Conservation (phyloP, 495 filamentous ascomycete genomes). For the Cercophora samala region DNA sequence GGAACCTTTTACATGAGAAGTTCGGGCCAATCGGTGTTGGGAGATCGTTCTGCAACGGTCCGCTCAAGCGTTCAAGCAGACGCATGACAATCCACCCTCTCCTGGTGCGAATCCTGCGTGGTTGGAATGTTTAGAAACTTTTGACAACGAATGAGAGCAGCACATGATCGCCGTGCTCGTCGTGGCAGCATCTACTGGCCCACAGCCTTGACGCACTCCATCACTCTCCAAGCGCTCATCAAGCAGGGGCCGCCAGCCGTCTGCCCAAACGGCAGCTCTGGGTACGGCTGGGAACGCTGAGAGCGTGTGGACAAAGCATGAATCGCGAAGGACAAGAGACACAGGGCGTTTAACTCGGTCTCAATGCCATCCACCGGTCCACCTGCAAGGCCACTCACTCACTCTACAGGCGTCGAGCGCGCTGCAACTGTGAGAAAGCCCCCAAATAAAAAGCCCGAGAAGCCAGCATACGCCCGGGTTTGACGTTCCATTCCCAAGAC, state of each 20-base stretch:
- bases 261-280: neutral
- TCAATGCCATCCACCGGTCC: neutral
- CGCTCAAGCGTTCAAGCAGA: slow-evolving; percentile 21
- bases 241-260: slow-evolving; percentile 18
- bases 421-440: neutral
- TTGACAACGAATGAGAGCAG: slow-evolving; percentile 20
- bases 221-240: slow-evolving; percentile 24
- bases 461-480: slow-evolving; percentile 20
- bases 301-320: slow-evolving; percentile 10
- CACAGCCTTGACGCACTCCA: slow-evolving; percentile 27
- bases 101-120: slow-evolving; percentile 12
- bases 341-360: slow-evolving; percentile 4
- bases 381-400: neutral
- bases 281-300: neutral
- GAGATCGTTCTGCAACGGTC: slow-evolving; percentile 26
- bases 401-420: neutral
- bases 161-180: slow-evolving; percentile 4
- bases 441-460: neutral
- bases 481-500: slow-evolving; percentile 23
- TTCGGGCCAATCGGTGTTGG: slow-evolving; percentile 17
- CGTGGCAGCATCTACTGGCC: slow-evolving; percentile 24
- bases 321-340: slow-evolving; percentile 7
- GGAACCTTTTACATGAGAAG: slow-evolving; percentile 25
- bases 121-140: slow-evolving; percentile 27
- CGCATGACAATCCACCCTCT: slow-evolving; percentile 23